Evolutionary conservation across 2,329 filamentous ascomycete species (phyloP).

Genomic region (Cadophora luteo-olivacea): DNA sequence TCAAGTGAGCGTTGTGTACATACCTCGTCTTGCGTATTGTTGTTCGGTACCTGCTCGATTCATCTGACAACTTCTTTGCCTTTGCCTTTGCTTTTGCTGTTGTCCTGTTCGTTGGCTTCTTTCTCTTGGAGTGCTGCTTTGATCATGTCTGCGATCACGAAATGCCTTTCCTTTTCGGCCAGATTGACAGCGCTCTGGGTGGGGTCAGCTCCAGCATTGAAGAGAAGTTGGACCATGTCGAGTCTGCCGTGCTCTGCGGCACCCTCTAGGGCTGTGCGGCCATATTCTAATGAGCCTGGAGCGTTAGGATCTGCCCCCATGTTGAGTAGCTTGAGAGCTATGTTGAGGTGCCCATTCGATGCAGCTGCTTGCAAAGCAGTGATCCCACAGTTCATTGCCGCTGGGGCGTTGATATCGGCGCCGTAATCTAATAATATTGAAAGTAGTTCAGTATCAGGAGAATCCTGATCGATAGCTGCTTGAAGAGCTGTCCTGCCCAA

Average conservation of each 20-base stretch:
- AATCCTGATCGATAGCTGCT: slow-evolving; percentile 11
- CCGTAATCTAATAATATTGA: slow-evolving; percentile 28
- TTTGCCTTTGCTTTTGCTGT: neutral
- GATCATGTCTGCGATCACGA: slow-evolving; percentile 9
- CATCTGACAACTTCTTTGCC: neutral
- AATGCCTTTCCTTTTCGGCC: neutral
- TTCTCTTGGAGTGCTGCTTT: neutral
- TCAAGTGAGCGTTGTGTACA: neutral
- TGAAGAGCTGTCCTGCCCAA: slow-evolving; percentile 22
- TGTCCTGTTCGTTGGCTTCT: neutral
- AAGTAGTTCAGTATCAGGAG: slow-evolving; percentile 16
- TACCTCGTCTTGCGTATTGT: neutral
- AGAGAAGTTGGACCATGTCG: slow-evolving; percentile 26
- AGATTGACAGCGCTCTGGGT: neutral
- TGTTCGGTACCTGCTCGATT: neutral
- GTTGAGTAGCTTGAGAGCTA: slow-evolving; percentile 36
- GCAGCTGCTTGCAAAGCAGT: slow-evolving; percentile 39
- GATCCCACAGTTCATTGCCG: neutral
- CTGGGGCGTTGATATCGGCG: slow-evolving; percentile 20
- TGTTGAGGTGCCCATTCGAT: slow-evolving; percentile 29
- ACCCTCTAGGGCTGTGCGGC: slow-evolving; percentile 32
- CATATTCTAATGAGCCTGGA: slow-evolving; percentile 28
- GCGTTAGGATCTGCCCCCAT: slow-evolving; percentile 25
- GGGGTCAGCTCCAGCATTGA: slow-evolving; percentile 23
- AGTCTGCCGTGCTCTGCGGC: slow-evolving; percentile 44